Base-by-base conservation (phyloP, 208 protist species). In the Leishmania mexicana region DNA sequence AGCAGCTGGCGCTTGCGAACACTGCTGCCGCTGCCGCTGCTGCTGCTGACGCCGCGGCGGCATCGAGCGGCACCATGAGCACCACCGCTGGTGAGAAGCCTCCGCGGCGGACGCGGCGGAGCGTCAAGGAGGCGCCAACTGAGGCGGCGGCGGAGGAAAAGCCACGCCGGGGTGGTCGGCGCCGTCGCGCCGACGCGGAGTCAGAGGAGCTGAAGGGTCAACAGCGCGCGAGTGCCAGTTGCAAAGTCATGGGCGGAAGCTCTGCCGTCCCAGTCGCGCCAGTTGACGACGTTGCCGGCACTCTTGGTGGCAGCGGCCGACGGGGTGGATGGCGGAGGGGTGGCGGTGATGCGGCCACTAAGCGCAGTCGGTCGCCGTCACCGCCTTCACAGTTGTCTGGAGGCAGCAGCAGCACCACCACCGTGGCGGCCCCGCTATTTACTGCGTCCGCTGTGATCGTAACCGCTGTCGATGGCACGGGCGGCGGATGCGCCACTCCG, bases 281-380 rank as follows among this genome's bases (percentile, higher is more conserved):
- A 24, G 71, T 28, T 15, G 47, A 57, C 19, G 21, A 53, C 49
- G 4, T 21, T 24, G 42, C 42, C 24, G 47, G 21, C 45, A 35
- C n/a, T 28, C 21, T 40, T 31, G 28, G 51, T 19, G 53, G 73
- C 51, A 28, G n/a, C 73, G 38, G 38, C 17, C 49, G 73, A 64
- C 73, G 73, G 5, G 73, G 82, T 53, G 60, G 82, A 31, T 17
- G 76, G n/a, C 78, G 77, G 31, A 47, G n/a, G 71, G 57, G 60
- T 54, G 4, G 47, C 76, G 40, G 5, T 68, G 31, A 57, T 28
- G 71, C 17, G 35, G 71, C n/a, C 47, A 35, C 28, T 40, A 85
- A 81, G 72, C 82, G 77, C 47, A 85, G 82, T 49, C 77, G 82
- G 11, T 85, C 82, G 13, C 71, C 71, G 47, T 80, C 82, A 49